Conservation (phyloP, 2,329 filamentous ascomycete genomes). For the Passalora sequoiae region DNA sequence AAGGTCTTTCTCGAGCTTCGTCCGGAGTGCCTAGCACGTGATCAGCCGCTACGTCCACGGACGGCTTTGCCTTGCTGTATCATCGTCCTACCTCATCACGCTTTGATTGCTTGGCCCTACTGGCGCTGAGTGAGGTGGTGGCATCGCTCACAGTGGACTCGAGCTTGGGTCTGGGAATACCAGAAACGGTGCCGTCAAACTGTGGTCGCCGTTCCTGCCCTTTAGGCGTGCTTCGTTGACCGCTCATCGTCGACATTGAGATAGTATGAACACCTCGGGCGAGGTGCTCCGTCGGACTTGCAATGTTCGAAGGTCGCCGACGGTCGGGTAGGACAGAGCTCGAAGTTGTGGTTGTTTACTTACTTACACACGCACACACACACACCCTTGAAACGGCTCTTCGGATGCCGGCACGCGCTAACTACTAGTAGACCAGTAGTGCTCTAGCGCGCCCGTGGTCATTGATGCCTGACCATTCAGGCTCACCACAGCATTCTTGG, state of each 20-base stretch:
- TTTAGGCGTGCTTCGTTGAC: conserved; percentile 67
- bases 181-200: conserved; percentile 61
- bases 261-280: neutral
- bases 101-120: conserved; percentile 92
- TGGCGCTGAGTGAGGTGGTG: conserved; percentile 77
- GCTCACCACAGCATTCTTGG: too few relatives aligned
- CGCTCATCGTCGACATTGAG: conserved; percentile 57
- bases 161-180: conserved; percentile 65
- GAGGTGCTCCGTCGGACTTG: too few relatives aligned
- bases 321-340: too few relatives aligned
- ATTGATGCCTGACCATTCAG: neutral
- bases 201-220: conserved; percentile 37
- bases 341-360: too few relatives aligned
- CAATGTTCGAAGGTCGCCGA: too few relatives aligned
- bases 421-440: too few relatives aligned
- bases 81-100: conserved; percentile 87
- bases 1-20: conserved; percentile 94
- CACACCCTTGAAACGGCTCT: neutral
- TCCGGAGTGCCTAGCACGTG: conserved; percentile 72
- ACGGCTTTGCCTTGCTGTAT: neutral
- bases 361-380: neutral
- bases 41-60: conserved; percentile 7
- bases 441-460: too few relatives aligned
- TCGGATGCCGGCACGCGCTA: neutral
- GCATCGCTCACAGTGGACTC: conserved; percentile 55